phyloP scores from a whole-genome alignment of 108 stramenopile genomes.

The Parmales sp. region DNA sequence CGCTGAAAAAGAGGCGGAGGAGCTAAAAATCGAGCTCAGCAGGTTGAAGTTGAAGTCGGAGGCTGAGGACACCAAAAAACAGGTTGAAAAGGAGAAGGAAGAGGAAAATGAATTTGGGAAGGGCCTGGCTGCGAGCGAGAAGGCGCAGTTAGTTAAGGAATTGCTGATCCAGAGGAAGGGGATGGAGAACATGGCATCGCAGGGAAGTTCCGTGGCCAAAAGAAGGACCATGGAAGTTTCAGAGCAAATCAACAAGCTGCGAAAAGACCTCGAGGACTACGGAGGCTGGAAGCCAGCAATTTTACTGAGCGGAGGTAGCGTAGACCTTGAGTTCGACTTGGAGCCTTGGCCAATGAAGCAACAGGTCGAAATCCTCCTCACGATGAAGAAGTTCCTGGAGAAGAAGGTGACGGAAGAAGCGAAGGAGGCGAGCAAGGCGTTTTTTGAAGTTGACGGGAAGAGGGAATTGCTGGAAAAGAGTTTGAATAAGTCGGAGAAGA shows the following conservation, averaged over 20 bases:
- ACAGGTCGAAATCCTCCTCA: neutral
- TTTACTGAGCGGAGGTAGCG: neutral
- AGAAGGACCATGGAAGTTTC: neutral
- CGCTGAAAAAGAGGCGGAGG: neutral
- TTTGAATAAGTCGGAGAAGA: neutral
- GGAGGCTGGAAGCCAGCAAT: neutral
- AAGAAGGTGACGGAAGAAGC: neutral
- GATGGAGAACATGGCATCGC: neutral
- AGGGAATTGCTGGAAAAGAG: neutral
- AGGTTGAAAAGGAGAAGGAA: neutral
- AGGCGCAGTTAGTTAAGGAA: neutral
- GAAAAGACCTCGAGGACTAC: conserved; percentile 5
- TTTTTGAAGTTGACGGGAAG: neutral
- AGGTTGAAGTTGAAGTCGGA: neutral
- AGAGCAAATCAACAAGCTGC: conserved; percentile 5
- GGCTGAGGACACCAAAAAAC: neutral
- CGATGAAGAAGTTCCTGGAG: neutral
- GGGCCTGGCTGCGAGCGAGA: neutral
- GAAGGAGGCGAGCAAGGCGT: neutral
- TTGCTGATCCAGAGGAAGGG: neutral
- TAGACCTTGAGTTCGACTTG: conserved; percentile 4
- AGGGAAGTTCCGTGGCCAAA: neutral
- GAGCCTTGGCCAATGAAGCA: conserved; percentile 9
- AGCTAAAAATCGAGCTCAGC: neutral
- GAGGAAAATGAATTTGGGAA: conserved; percentile 6